Evolutionary conservation across 2,329 filamentous ascomycete species (phyloP).

Genomic region (Teratosphaeriaceae sp.): DNA sequence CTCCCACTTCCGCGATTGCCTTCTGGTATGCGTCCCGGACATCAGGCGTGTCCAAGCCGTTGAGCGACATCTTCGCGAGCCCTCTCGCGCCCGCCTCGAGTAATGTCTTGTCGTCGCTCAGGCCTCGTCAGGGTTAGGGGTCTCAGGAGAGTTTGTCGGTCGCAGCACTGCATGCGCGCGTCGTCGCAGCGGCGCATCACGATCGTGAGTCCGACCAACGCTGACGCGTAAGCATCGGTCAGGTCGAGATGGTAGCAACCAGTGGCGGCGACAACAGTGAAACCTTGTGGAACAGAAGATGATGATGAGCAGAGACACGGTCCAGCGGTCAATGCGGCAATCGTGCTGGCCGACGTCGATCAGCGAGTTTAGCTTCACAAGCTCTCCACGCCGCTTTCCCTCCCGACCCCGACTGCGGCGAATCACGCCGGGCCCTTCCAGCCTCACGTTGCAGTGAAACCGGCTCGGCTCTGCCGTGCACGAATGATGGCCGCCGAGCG

Average conservation of each 20-base stretch:
- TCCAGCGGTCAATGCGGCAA: too few relatives aligned
- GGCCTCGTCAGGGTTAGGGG: background rate
- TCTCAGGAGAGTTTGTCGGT: background rate
- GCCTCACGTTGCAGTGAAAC: background rate
- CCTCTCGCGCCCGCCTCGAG: too few relatives aligned
- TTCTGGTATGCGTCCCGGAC: conserved; percentile 80
- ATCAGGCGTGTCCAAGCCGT: conserved; percentile 77
- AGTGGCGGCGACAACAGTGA: background rate
- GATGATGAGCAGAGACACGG: background rate
- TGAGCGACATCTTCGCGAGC: conserved; percentile 99
- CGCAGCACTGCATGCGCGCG: background rate
- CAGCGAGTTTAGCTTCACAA: too few relatives aligned
- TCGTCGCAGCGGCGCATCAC: background rate
- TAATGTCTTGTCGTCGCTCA: background rate
- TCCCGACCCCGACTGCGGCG: too few relatives aligned
- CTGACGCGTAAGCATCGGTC: background rate
- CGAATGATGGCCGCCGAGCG: too few relatives aligned
- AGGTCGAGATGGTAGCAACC: background rate
- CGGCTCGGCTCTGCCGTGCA: too few relatives aligned
- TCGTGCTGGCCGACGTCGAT: too few relatives aligned
- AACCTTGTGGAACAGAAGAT: too few relatives aligned
- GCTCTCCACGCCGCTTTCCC: too few relatives aligned
- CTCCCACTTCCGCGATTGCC: conserved; percentile 74
- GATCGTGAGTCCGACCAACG: background rate
- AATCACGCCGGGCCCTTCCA: background rate